Evolutionary conservation across 75 land plant genomes (phyloP).

Genomic region (Pinus taeda): DNA sequence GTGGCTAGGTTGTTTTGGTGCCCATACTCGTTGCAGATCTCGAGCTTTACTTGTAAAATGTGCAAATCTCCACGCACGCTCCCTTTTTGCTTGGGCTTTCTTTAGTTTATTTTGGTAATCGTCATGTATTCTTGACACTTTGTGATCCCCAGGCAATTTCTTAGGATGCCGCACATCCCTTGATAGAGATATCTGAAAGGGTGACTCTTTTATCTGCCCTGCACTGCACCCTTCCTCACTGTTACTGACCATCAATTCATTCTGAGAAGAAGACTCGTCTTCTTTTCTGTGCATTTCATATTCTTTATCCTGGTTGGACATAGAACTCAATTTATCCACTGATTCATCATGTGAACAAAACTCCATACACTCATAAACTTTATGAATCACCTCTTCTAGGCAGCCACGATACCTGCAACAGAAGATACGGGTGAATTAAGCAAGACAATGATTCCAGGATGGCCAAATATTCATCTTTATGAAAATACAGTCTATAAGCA

Average conservation of each 20-base stretch:
- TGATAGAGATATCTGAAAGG: neutral
- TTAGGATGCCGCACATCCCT: neutral
- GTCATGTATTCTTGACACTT: neutral
- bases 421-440: neutral
- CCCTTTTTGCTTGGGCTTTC: slow-evolving; percentile 58
- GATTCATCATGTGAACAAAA: slow-evolving; percentile 38
- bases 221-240: neutral
- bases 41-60: slow-evolving; percentile 54
- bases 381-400: slow-evolving; percentile 34
- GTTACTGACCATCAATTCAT: neutral
- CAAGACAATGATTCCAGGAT: neutral
- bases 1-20: slow-evolving; percentile 39
- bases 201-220: neutral
- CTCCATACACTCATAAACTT: slow-evolving; percentile 61
- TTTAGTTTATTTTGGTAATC: slow-evolving; percentile 23
- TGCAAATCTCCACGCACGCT: slow-evolving; percentile 47
- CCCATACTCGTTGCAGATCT: slow-evolving; percentile 70
- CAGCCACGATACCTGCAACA: slow-evolving; percentile 44
- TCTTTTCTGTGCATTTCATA: neutral
- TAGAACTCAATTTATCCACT: slow-evolving; percentile 12
- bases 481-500: neutral
- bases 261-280: slow-evolving; percentile 1
- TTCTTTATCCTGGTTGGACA: slow-evolving; percentile 7
- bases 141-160: neutral
- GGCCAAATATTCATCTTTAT: neutral